phyloP scores from a whole-genome alignment of 2,329 filamentous ascomycete genomes.

The Xylariomycetidae sp. region DNA sequence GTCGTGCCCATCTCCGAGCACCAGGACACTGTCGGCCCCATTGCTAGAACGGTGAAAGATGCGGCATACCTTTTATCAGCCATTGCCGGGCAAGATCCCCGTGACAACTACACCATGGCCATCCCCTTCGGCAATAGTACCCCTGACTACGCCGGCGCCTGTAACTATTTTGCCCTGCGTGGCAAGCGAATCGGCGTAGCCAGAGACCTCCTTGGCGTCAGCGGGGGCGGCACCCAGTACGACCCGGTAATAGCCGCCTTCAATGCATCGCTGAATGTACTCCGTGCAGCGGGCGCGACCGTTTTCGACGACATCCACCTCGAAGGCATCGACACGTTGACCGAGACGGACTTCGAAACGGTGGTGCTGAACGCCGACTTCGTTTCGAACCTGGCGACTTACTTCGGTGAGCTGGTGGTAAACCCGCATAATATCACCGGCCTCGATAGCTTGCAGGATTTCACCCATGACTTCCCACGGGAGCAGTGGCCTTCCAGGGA shows the following conservation, averaged over 20 bases:
- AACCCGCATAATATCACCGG: conserved; percentile 52
- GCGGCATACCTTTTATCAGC: conserved; percentile 56
- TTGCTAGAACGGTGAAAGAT: conserved; percentile 60
- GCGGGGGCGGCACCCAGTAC: conserved; percentile 6
- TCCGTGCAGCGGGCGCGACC: conserved; percentile 50
- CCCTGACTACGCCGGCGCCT: conserved; percentile 57
- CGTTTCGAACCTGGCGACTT: conserved; percentile 46
- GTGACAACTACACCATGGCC: conserved; percentile 58
- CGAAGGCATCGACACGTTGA: conserved; percentile 41
- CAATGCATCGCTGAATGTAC: conserved; percentile 43
- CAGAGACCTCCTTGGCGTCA: conserved; percentile 46
- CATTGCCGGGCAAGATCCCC: conserved; percentile 54
- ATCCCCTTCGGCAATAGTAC: conserved; percentile 48
- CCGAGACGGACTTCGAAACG: conserved; percentile 22
- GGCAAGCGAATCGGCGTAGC: conserved; percentile 61
- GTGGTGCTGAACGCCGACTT: conserved; percentile 55
- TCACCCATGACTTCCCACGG: conserved; percentile 44
- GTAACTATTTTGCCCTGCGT: conserved; percentile 43
- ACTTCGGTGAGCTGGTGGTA: conserved; percentile 47
- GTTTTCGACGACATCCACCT: conserved; percentile 57
- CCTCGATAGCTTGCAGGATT: conserved; percentile 45
- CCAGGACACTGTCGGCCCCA: conserved; percentile 61
- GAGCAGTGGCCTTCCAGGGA: conserved; percentile 60
- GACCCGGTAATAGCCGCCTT: conserved; percentile 42
- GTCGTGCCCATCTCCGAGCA: conserved; percentile 61